phyloP scores from a whole-genome alignment of 768 basidiomycete genomes.

The Solioccasus polychromus region DNA sequence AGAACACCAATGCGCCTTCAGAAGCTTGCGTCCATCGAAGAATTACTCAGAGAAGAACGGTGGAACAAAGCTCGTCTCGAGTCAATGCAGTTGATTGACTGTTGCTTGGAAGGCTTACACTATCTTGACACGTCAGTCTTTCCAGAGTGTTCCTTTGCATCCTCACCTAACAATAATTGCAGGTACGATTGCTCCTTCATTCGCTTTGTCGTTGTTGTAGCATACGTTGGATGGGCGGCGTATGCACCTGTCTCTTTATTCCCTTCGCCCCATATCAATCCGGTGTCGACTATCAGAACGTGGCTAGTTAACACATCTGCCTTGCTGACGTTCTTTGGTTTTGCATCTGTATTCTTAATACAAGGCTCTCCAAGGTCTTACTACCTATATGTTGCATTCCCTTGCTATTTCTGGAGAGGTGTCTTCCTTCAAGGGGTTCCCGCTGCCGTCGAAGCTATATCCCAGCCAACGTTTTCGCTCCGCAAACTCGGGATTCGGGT shows the following conservation, averaged over 20 bases:
- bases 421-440: too few species aligned
- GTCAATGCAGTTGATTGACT: slow-evolving; percentile 51
- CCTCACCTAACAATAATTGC: slow-evolving; percentile 6
- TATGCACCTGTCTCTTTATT: slow-evolving; percentile 61
- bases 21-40: slow-evolving; percentile 42
- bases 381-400: too few species aligned
- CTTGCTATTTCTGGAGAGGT: too few species aligned
- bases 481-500: too few species aligned
- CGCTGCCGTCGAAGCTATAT: too few species aligned
- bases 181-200: slow-evolving; percentile 76
- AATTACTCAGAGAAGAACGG: slow-evolving; percentile 37
- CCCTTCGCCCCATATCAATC: slow-evolving; percentile 33
- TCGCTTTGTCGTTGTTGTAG: slow-evolving; percentile 61
- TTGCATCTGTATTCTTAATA: too few species aligned
- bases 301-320: slow-evolving; percentile 20
- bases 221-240: slow-evolving; percentile 77
- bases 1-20: slow-evolving; percentile 34
- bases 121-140: slow-evolving; percentile 66
- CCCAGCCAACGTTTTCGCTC: too few species aligned
- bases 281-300: background rate
- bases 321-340: too few species aligned
- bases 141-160: background rate
- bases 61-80: slow-evolving; percentile 50
- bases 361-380: too few species aligned
- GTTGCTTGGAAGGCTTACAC: slow-evolving; percentile 58